Evolutionary conservation across 1,139 yeast genomes (phyloP).

Genomic region (Entelexis sorbosivorans): DNA sequence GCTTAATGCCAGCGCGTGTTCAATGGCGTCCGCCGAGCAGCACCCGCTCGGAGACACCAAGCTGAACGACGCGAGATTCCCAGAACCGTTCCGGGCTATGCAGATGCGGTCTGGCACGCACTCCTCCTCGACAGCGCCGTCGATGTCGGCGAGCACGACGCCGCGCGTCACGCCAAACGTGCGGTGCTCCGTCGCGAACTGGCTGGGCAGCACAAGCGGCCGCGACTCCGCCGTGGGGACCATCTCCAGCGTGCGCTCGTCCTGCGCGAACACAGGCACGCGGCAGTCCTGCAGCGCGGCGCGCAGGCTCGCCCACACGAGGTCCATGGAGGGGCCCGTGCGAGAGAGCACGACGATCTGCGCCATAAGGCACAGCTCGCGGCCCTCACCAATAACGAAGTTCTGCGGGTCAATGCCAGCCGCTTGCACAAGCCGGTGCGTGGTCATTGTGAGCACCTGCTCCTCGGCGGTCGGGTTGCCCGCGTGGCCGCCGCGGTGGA

Average conservation of each 20-base stretch:
- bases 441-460: slow-evolving; percentile 61
- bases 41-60: slow-evolving; percentile 15
- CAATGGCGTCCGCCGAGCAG: not conserved
- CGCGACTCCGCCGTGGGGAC: slow-evolving; percentile 11
- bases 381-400: slow-evolving; percentile 28
- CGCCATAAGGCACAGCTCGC: slow-evolving; percentile 59
- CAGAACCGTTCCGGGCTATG: slow-evolving; percentile 8
- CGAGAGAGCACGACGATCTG: slow-evolving; percentile 69
- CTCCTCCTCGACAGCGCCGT: slow-evolving; percentile 24
- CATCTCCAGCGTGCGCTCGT: slow-evolving; percentile 22
- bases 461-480: slow-evolving; percentile 90
- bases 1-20: not conserved
- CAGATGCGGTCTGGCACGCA: slow-evolving; percentile 17
- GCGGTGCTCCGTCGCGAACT: slow-evolving; percentile 12
- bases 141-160: slow-evolving; percentile 22
- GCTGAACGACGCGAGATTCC: slow-evolving; percentile 1
- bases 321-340: slow-evolving; percentile 70
- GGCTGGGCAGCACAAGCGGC: slow-evolving; percentile 17
- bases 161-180: slow-evolving; percentile 18
- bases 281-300: slow-evolving; percentile 50
- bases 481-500: slow-evolving; percentile 49
- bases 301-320: slow-evolving; percentile 60
- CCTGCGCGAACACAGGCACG: slow-evolving; percentile 53
- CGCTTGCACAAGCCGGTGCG: slow-evolving; percentile 40
- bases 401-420: slow-evolving; percentile 30